phyloP scores from a whole-genome alignment of 495 filamentous ascomycete genomes.

The Lasiosphaeris hirsuta region DNA sequence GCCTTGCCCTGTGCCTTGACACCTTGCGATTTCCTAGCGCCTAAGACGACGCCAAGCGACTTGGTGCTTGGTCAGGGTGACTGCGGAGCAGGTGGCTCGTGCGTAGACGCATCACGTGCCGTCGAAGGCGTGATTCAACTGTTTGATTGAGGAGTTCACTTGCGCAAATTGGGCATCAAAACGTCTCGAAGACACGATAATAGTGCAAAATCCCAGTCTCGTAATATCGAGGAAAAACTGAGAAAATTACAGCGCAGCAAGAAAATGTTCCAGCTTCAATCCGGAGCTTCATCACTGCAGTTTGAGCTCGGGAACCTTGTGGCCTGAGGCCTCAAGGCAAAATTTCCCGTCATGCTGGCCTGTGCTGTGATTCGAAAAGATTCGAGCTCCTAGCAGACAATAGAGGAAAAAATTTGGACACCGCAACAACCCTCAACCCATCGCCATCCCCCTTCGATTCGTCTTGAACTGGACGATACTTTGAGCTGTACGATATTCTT shows the following conservation, averaged over 20 bases:
- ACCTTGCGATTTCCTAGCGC: slow-evolving; percentile 24
- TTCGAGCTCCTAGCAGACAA: not conserved
- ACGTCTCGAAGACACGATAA: no score
- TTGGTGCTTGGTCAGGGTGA: slow-evolving; percentile 6
- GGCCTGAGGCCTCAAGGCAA: slow-evolving; percentile 18
- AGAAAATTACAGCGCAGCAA: no score
- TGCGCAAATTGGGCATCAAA: no score
- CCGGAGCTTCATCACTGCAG: no score
- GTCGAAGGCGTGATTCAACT: no score
- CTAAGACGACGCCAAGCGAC: not conserved
- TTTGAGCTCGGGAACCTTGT: no score
- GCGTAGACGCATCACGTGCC: not conserved
- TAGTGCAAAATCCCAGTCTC: no score
- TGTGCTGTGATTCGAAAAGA: slow-evolving; percentile 13
- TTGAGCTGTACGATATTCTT: slow-evolving; percentile 17
- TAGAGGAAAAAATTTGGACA: not conserved
- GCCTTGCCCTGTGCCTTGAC: slow-evolving; percentile 14
- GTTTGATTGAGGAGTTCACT: no score
- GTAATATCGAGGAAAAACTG: no score
- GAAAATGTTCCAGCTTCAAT: no score
- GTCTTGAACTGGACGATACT: slow-evolving; percentile 8
- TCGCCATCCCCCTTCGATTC: slow-evolving; percentile 21
- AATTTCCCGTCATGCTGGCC: slow-evolving; percentile 6
- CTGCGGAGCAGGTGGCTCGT: not conserved
- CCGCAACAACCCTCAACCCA: slow-evolving; percentile 5